Percentiles rank a stretch among this genome's conserved stretches.
Conservation (phyloP, 2,329 filamentous ascomycete genomes). For the Diplodia sapinea region DNA sequence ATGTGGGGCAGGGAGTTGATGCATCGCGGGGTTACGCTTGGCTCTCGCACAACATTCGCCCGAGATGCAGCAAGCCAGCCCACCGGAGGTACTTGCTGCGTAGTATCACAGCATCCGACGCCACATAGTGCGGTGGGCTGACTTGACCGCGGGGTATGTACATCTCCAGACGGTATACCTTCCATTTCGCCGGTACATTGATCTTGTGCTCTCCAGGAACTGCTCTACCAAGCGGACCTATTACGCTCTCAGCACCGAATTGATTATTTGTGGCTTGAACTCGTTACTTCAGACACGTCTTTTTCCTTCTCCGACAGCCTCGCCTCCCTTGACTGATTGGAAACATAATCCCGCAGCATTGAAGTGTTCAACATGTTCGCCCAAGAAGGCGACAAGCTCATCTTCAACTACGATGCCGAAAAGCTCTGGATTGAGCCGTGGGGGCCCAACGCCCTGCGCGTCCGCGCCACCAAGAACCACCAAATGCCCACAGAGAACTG, state of each 20-base stretch:
- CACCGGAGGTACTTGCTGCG: conserved; percentile 1
- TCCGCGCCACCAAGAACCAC: conserved; percentile 54
- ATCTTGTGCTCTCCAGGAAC: neutral
- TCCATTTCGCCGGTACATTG: neutral
- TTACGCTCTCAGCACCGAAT: neutral
- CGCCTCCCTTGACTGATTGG: neutral
- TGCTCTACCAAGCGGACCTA: neutral
- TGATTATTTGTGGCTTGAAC: neutral
- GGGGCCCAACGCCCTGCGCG: conserved; percentile 56
- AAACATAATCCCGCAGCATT: neutral
- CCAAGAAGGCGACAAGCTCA: conserved; percentile 61
- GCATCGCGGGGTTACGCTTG: conserved; percentile 1
- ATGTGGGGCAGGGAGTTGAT: neutral
- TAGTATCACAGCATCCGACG: neutral
- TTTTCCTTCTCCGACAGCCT: neutral
- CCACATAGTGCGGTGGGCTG: conserved; percentile 13
- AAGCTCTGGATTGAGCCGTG: conserved; percentile 57
- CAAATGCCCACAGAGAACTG: conserved; percentile 40
- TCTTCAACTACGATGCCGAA: conserved; percentile 63
- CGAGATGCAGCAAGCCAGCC: conserved; percentile 4
- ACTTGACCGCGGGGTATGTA: conserved; percentile 2
- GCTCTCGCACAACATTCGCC: conserved; percentile 4
- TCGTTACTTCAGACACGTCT: neutral
- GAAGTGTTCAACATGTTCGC: conserved; percentile 42
- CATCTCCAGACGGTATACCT: neutral